Base-by-base conservation (phyloP, 352 stramenopile species). In the Discostella stelligera region DNA sequence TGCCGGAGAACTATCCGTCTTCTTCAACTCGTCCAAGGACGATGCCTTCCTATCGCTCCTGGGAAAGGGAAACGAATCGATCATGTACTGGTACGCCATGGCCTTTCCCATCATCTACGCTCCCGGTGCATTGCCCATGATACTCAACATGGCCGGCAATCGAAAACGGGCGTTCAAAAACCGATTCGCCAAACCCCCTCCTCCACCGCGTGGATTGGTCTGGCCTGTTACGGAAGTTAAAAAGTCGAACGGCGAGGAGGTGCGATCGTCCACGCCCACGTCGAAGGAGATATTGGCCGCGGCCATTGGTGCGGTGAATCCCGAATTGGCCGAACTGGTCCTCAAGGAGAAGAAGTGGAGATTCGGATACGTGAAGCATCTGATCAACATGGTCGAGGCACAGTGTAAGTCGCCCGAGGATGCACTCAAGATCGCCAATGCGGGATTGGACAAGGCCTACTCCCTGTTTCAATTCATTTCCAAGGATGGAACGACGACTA, bases 141-240 rank as follows among this genome's bases (percentile, higher is more conserved):
- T 94, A 68, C 72, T 94, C 54, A 95, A 96, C 82, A 96, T 96
- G 92, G 85, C 77, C 32, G 78, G 70, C 9, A 96, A 95, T 72
- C 74, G 92, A n/a, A 93, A 93, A 61, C 86, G 54, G 20, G 88
- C 89, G 6, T 94, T 95, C 70, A 93, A 92, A 71, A 96, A 95
- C 76, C 71, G 89, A 65, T 94, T 94, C 77, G 82, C 86, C 49
- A 91, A 79, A 72, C 82, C 82, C 41, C 82, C 86, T 27, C 86
- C 86, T 49, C 87, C 89, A 46, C 79, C 85, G 3, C 77, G 84
- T 65, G 89, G 89, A 53, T 77, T 91, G 44, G 75, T 80, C n/a
- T 94, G 86, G 68, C 87, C 89, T 41, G 56, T 88, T 13, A 85
- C 87, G 32, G 78, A 90, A 64, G 46, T 61, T 0, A 74, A 79